Evolutionary conservation across 2,329 filamentous ascomycete species (phyloP), one percentile per base, ranked within the genome.

Genomic region (Lachnellula occidentalis): DNA sequence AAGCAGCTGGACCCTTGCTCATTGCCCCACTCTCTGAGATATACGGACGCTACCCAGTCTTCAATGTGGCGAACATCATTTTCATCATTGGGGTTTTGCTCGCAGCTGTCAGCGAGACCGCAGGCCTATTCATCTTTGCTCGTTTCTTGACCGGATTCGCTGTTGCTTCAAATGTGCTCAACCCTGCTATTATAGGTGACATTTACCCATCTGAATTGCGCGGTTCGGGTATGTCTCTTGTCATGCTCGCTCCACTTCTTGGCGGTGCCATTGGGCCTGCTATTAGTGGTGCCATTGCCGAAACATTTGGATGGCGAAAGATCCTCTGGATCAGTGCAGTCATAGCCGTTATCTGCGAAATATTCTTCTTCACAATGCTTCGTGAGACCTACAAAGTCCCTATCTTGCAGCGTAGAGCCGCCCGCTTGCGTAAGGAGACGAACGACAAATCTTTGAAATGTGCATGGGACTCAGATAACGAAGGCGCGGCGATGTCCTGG

Each of bases 301-400:
- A 78, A 34, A 63, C 71, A 1, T 58, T 67, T 34, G 76, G 75
- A 3, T 82, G 79, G 79, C 65, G 78, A 34, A 81, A 77, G 74
- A 71, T 77, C 4, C 76, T 79, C 39, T 80, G 74, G 73, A 67
- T 77, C 12, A 68, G 76, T 24, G 69, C 74, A 11, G 75, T 75
- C 21, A 0, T 63, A 51, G 34, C 68, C 49, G 73, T 71, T 9
- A 59, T 65, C 0, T 78, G 55, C 74, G 75, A 43, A 72, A 73
- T 41, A 80, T 54, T 77, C 5, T 64, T 71, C 0, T n/a, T 73
- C n/a, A 27, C 70, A 14, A 72, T 75, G 69, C 75, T 58, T 62
- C 69, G 74, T 5, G 83, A 87, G 70, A 86, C 83, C 12, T 86
- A 86, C 67, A 78, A 77, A 62, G 74, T 82, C 41, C 70, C 74